These are phyloP conservation scores for Pythium brachiatum DNA, from an alignment of 352 stramenopile species.

Conservation along the genomic window DNA sequence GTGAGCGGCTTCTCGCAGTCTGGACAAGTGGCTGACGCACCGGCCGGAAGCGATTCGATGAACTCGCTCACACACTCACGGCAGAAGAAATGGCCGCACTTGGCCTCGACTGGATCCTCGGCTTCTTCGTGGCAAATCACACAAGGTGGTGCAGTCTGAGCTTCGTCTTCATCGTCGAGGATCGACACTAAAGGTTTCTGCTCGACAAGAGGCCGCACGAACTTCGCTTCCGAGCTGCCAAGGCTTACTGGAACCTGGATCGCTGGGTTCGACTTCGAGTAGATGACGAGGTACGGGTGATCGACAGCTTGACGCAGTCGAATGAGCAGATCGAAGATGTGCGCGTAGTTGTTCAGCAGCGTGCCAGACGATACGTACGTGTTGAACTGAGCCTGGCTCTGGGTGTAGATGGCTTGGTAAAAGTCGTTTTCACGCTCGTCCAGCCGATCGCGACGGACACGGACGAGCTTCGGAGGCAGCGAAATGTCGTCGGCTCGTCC, in stretches of 20 bases:
- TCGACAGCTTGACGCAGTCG: slow-evolving; percentile 97
- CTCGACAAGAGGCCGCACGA: slow-evolving; percentile 46
- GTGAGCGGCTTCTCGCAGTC: slow-evolving; percentile 83
- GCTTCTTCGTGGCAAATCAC: slow-evolving; percentile 92
- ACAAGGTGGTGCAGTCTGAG: slow-evolving; percentile 41
- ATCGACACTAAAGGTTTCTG: slow-evolving; percentile 54
- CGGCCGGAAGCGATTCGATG: slow-evolving; percentile 66
- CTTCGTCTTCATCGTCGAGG: slow-evolving; percentile 24
- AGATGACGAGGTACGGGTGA: slow-evolving; percentile 97
- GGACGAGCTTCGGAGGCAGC: slow-evolving; percentile 85
- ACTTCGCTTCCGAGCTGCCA: slow-evolving; percentile 6
- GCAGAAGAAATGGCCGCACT: slow-evolving; percentile 93
- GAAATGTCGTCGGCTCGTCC: slow-evolving; percentile 95
- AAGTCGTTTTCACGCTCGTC: slow-evolving; percentile 97
- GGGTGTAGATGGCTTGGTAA: slow-evolving; percentile 98
- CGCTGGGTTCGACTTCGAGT: slow-evolving; percentile 84
- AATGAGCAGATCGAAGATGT: slow-evolving; percentile 98
- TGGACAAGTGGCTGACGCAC: slow-evolving; percentile 64
- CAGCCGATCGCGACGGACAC: slow-evolving; percentile 78
- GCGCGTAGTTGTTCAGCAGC: slow-evolving; percentile 99
- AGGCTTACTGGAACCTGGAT: slow-evolving; percentile 49
- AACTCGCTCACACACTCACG: slow-evolving; percentile 81
- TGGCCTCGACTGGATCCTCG: slow-evolving; percentile 87
- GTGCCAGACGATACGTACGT: slow-evolving; percentile 97
- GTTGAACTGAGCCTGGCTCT: slow-evolving; percentile 97